phyloP scores from a whole-genome alignment of 805 yeast species.

The Lipomyces mesembrius region DNA sequence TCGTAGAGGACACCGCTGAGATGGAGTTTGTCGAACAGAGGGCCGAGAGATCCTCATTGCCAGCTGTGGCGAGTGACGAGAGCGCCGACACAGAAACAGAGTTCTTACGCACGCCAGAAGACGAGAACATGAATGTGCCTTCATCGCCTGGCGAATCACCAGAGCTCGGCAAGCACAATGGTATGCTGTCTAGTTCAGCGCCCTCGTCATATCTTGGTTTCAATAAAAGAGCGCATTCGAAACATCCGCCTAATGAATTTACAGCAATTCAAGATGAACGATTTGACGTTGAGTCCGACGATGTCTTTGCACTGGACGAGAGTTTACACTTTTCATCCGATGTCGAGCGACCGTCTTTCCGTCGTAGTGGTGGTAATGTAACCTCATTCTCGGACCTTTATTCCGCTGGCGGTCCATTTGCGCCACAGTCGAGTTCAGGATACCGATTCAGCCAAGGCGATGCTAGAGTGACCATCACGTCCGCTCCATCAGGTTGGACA shows the following conservation, averaged over 20 bases:
- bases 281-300: conserved; percentile 21
- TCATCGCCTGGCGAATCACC: neutral
- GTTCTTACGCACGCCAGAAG: neutral
- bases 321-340: conserved; percentile 9
- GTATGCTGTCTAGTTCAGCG: conserved; percentile 5
- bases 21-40: neutral
- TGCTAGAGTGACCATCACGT: conserved; percentile 6
- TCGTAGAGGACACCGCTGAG: conserved; percentile 3
- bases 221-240: neutral
- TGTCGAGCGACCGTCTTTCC: conserved; percentile 9
- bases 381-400: conserved; percentile 21
- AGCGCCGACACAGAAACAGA: neutral
- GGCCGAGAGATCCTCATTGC: neutral
- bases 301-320: conserved; percentile 32
- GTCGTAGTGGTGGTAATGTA: conserved; percentile 6
- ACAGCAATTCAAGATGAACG: conserved; percentile 7
- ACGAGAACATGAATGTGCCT: neutral
- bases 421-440: conserved; percentile 1
- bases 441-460: neutral
- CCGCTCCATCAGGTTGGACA: conserved; percentile 23
- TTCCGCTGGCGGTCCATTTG: conserved; percentile 12
- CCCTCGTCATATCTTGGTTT: conserved; percentile 10
- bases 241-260: neutral
- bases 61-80: conserved; percentile 5
- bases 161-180: neutral